A percentile compares a stretch with the other conserved stretches of the same genome.
Conservation (phyloP, 1,284 basidiomycete genomes). For the Mycena sp. region DNA sequence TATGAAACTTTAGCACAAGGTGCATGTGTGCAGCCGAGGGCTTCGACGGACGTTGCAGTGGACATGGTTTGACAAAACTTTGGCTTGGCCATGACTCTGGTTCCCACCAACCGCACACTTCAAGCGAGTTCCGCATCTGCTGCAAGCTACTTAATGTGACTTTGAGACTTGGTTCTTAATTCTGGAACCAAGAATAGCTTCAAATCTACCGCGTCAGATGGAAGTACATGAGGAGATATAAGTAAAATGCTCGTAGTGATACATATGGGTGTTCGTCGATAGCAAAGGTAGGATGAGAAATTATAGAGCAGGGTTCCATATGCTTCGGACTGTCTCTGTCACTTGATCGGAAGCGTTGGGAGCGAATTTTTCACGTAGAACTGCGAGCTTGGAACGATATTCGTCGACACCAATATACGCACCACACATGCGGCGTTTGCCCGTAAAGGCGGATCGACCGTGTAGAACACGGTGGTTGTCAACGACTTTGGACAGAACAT, state of each 20-base stretch:
- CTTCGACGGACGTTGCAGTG: no score
- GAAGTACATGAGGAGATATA: constrained; percentile 56
- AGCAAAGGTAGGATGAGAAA: background rate
- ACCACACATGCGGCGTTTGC: constrained; percentile 92
- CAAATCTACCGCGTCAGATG: no score
- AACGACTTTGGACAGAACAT: constrained; percentile 62
- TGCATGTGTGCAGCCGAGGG: no score
- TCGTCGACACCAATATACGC: constrained; percentile 96
- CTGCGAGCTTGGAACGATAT: constrained; percentile 80
- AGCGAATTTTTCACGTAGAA: constrained; percentile 68
- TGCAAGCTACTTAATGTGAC: no score
- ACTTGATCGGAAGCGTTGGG: constrained; percentile 34
- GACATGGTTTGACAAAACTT: no score
- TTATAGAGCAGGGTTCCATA: constrained; percentile 53
- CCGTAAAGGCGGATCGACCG: constrained; percentile 90
- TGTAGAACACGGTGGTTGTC: constrained; percentile 97
- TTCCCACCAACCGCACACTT: no score
- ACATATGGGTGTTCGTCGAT: constrained; percentile 12
- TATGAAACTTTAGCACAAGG: no score
- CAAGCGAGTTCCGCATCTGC: no score
- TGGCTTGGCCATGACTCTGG: no score
- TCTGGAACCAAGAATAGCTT: no score
- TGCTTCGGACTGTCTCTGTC: constrained; percentile 40
- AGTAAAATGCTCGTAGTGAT: constrained; percentile 10
- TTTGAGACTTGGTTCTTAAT: no score